Evolutionary conservation across 495 filamentous ascomycete species (phyloP), one percentile per base, ranked within the genome.

Genomic region (Penicillium steckii): DNA sequence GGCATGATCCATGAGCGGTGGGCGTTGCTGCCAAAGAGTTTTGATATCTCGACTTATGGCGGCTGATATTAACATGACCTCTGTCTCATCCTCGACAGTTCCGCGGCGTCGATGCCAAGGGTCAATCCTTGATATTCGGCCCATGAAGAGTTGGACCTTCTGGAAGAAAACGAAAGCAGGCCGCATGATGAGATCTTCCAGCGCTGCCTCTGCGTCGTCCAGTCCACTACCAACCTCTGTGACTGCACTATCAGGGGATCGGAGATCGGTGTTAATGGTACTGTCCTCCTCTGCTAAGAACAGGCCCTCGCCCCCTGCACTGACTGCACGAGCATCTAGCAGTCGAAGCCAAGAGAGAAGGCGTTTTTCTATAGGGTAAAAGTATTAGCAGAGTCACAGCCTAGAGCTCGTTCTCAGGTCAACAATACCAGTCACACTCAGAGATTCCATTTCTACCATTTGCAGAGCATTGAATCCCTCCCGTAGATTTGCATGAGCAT

Each of bases 1-100:
- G 33, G 73, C 73, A 57, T 69, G 68, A 48, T 74, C 69, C 65
- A 73, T 72, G 9, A 73, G 60, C 7, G 68, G 66, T 32, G 68
- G 73, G 23, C 71, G 62, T 21, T 65, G 54, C 5, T 65, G 61
- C 41, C 70, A 71, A 8, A 74, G 60, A n/a, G 62, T 44, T 27
- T 64, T 59, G 17, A 75, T 59, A 57, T 77, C 71, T 19, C 57
- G 54, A 19, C 56, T 54, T 37, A 72, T 75, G 42, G 61, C 56
- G 17, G 64, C 60, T 10, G 61, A 66, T 35, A 72, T 64, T 29
- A 50, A 48, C 65, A 69, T 68, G 9, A 71, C 65, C 24, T 73
- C 65, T 9, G 65, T 68, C 57, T 71, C 65, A 45, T 73, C 68
- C 45, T 67, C 56, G 15, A 71, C 65, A 3, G 65, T 75, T 7